These are phyloP conservation scores for Boletus rex-veris DNA, from an alignment of 768 basidiomycete genomes.

Conservation along the genomic window DNA sequence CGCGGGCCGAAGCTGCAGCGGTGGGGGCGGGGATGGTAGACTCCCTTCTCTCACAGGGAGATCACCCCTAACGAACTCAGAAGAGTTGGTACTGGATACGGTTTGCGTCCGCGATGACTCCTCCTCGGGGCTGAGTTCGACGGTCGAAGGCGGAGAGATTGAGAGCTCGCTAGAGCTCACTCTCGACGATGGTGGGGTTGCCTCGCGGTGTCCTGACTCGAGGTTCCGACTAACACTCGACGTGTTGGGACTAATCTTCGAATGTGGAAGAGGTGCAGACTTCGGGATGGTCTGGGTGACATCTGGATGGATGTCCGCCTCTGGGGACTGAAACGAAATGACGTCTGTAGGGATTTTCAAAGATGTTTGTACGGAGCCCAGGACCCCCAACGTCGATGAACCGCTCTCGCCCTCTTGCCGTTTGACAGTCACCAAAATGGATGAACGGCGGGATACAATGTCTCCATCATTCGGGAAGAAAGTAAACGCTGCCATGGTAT, in stretches of 20 bases:
- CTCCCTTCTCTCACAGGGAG: conserved; percentile 28
- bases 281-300: conserved; percentile 17
- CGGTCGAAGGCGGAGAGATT: conserved; percentile 28
- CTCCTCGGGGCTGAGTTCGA: conserved; percentile 30
- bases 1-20: conserved; percentile 66
- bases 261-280: conserved; percentile 40
- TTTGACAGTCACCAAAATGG: not conserved
- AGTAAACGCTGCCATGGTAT: not conserved
- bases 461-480: not conserved
- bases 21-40: conserved; percentile 34
- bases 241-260: conserved; percentile 29
- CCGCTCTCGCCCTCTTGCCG: not conserved
- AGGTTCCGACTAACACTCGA: conserved; percentile 23
- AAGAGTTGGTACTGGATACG: conserved; percentile 42
- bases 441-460: not conserved
- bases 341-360: no score
- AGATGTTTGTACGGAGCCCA: no score
- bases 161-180: conserved; percentile 23
- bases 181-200: conserved; percentile 13
- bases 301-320: no score
- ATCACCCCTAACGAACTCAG: conserved; percentile 29
- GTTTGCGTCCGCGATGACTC: conserved; percentile 33
- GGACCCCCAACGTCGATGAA: no score
- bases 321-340: no score
- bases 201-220: conserved; percentile 18